Conservation (phyloP, 352 stramenopile genomes). For the Thalassiosira mediterranea region DNA sequence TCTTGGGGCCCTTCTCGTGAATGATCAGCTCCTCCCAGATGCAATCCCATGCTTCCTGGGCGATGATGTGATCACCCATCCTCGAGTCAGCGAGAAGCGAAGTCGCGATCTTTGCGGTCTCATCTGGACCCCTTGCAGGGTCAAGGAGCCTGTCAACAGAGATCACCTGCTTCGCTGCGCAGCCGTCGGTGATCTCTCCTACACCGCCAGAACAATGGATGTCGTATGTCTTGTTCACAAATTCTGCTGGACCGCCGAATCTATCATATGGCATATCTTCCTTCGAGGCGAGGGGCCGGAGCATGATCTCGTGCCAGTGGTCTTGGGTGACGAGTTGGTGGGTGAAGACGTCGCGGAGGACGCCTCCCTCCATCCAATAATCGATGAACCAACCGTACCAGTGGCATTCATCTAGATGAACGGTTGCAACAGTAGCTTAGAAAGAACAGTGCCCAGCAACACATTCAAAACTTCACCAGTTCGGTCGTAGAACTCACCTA, state of each 20-base stretch:
- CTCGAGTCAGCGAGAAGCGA: conserved; percentile 31
- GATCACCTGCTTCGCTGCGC: conserved; percentile 37
- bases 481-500: too few species aligned
- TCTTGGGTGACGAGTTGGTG: conserved; percentile 47
- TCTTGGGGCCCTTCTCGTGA: not conserved
- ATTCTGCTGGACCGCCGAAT: too few species aligned
- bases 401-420: too few species aligned
- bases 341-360: conserved; percentile 46
- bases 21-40: conserved; percentile 41
- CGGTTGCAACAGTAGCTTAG: too few species aligned
- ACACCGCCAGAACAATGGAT: too few species aligned
- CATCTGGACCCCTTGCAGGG: conserved; percentile 27
- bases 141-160: conserved; percentile 49
- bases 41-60: conserved; percentile 42
- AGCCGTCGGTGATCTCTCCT: conserved; percentile 40
- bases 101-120: conserved; percentile 43
- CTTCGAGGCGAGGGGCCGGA: too few species aligned
- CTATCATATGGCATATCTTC: too few species aligned
- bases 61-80: conserved; percentile 39
- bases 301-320: too few species aligned
- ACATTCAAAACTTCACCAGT: too few species aligned
- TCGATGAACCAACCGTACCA: conserved; percentile 50
- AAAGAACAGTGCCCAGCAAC: too few species aligned
- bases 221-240: too few species aligned
- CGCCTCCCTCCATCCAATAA: conserved; percentile 54